Base-by-base conservation (phyloP, 1,284 basidiomycete species). In the Anthracocystis setariae region DNA sequence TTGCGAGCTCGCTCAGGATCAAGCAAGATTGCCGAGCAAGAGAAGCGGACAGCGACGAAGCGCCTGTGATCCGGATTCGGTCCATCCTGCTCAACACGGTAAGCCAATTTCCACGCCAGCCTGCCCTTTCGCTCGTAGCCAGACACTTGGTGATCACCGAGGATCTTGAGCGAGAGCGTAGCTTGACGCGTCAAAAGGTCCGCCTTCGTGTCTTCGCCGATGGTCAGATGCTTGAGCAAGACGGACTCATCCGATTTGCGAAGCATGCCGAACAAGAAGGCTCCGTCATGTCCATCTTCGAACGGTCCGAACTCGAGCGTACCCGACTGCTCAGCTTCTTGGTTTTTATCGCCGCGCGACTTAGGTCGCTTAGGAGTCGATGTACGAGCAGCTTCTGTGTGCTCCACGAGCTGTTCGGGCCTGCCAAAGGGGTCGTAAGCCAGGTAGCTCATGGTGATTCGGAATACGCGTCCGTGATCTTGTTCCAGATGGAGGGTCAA, bases 171-270 rank as follows among this genome's bases (percentile, higher is more conserved):
- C 13, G 71, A 73, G 8, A 79, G 69, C 1, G 64, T 52, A 10
- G 77, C 76, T 44, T 78, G 77, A 3, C 77, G 54, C 4, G 76
- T 76, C 42, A 79, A 38, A 35, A 79, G 48, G 32, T 79, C 77
- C 3, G 58, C 76, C 51, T 73, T 77, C 15, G 53, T 59, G 27
- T 78, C 77, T 12, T 78, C 69, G 8, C 71, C 77, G 13, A 78
- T 50, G 3, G 70, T 71, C 10, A 79, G 54, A 46, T 79, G 77
- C 46, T 70, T 68, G 43, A 79, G 63, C 45, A 79, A 37, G 3
- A 56, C 56, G 8, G 60, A 49, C 10, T 23, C 35, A 2, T 66
- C 58, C 13, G 53, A 18, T 40, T 49, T 52, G 27, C 59, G 52
- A 18, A 50, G 39, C 2, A 51, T 8, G 13, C 54, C 54, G 10